A percentile compares a stretch with the other conserved stretches of the same genome.
Evolutionary conservation across 352 stramenopile genomes (phyloP).

Genomic region (Globisporangium recalcitrans): DNA sequence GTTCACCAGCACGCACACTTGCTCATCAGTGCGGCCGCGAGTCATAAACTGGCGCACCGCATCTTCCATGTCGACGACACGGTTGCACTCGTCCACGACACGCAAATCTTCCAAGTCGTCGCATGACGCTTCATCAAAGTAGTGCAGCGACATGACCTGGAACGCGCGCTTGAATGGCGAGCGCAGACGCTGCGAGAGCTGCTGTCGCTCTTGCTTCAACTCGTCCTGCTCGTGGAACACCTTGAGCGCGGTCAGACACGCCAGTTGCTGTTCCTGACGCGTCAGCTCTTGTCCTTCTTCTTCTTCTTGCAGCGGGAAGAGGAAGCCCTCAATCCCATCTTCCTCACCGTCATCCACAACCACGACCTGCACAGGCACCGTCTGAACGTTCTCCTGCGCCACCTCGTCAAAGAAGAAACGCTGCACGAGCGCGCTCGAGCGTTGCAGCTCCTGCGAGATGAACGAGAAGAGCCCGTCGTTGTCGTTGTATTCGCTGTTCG

Average conservation of each 20-base stretch:
- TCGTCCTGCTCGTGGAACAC: conserved; percentile 41
- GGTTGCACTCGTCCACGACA: conserved; percentile 38
- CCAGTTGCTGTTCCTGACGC: conserved; percentile 24
- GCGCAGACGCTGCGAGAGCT: conserved; percentile 30
- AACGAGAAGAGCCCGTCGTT: conserved; percentile 12
- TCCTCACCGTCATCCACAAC: conserved; percentile 21
- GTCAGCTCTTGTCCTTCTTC: conserved; percentile 15
- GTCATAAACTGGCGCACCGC: conserved; percentile 35
- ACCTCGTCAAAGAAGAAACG: conserved; percentile 12
- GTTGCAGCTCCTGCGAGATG: conserved; percentile 10
- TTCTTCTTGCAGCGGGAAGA: not conserved
- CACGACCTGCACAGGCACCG: conserved; percentile 24
- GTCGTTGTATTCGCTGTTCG: not conserved
- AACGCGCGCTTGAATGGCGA: conserved; percentile 36
- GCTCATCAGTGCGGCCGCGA: conserved; percentile 33
- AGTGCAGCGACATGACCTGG: conserved; percentile 34
- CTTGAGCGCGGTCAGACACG: conserved; percentile 44
- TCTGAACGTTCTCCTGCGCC: not conserved
- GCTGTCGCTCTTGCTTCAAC: conserved; percentile 23
- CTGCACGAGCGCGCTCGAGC: conserved; percentile 12
- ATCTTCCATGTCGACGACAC: conserved; percentile 38
- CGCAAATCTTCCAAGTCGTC: conserved; percentile 31
- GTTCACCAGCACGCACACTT: conserved; percentile 40
- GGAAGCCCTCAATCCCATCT: conserved; percentile 8
- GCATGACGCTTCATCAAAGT: conserved; percentile 44